Evolutionary conservation across 495 filamentous ascomycete species (phyloP), one percentile per base, ranked within the genome.

Genomic region (Penicillium steckii): DNA sequence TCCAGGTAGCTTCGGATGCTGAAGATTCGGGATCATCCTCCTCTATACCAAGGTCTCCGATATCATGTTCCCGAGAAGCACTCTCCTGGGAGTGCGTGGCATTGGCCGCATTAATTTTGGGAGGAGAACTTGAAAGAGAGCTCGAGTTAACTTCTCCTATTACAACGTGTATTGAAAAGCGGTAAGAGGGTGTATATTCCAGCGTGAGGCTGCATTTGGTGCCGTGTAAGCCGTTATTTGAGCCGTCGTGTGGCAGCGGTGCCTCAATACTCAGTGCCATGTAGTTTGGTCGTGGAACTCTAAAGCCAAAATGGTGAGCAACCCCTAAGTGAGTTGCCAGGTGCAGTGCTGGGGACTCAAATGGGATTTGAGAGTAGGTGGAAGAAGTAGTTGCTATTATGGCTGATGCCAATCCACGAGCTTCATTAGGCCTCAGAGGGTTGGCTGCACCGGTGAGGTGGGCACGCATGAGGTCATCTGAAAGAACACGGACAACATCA

Each of bases 291-390:
- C 55, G 59, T 3, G 60, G 46, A 1, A 64, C 57, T 8, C 62
- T 23, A 25, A 69, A 56, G 0, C 71, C 74, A 24, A 75, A 70
- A 40, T 69, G 60, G 15, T 69, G 70, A 7, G 68, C 67, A 4
- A 76, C 50, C 12, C 74, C 73, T 13, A 77, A 66, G 35, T 74
- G 67, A 1, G 72, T 62, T 17, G 69, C 70, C 15, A 68, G 43
- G 21, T 68, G 50, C 5, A 62, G 50, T 5, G 61, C 53, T 8
- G 64, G 54, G 3, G 54, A 46, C 1, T 48, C 57, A 22, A 50
- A 38, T n/a, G 68, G 61, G 0, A 70, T 33, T 9, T 64, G 62
- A 1, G 64, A 61, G 42, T 73, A 69, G 32, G 66, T 59, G 1
- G 55, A 38, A 3, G 56, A 66, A 18, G 72, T 25, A 30, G 62